phyloP scores from a whole-genome alignment of 2,329 filamentous ascomycete species.

The Penicillium sp. region DNA sequence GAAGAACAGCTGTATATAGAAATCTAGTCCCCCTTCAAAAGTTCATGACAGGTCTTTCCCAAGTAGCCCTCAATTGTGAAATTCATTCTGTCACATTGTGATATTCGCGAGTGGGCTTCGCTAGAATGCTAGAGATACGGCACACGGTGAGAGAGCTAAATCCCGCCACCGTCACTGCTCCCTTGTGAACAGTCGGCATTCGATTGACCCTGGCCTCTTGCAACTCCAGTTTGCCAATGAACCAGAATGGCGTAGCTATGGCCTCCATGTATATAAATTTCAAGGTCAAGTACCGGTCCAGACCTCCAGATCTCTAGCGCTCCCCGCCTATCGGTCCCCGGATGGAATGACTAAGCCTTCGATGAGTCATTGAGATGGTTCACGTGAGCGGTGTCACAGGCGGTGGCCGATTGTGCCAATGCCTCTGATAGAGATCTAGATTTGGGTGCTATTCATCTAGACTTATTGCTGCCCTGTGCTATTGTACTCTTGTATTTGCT shows the following conservation, averaged over 20 bases:
- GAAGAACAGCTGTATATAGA: not conserved
- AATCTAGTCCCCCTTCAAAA: not conserved
- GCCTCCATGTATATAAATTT: not conserved
- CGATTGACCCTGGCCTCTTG: too few species aligned
- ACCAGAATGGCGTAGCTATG: not conserved
- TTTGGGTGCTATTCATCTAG: not conserved
- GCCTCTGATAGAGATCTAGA: constrained; percentile 5
- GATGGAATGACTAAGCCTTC: not conserved
- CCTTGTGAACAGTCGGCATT: not conserved
- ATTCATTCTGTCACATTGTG: not conserved
- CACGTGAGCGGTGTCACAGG: constrained; percentile 10
- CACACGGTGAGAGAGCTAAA: not conserved
- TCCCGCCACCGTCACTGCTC: not conserved
- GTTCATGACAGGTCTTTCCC: not conserved
- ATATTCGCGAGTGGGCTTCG: not conserved
- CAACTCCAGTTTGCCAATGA: not conserved
- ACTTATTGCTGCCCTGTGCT: not conserved
- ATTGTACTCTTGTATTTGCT: not conserved
- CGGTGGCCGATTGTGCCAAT: constrained; percentile 16
- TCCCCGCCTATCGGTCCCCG: too few species aligned
- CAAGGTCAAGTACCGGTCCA: not conserved
- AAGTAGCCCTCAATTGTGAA: not conserved
- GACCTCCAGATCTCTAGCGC: not conserved
- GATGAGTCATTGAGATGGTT: not conserved
- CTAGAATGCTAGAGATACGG: not conserved